Evolutionary conservation across 371 early-diverging fungal genomes (phyloP).

Genomic region (Apophysomyces variabilis): DNA sequence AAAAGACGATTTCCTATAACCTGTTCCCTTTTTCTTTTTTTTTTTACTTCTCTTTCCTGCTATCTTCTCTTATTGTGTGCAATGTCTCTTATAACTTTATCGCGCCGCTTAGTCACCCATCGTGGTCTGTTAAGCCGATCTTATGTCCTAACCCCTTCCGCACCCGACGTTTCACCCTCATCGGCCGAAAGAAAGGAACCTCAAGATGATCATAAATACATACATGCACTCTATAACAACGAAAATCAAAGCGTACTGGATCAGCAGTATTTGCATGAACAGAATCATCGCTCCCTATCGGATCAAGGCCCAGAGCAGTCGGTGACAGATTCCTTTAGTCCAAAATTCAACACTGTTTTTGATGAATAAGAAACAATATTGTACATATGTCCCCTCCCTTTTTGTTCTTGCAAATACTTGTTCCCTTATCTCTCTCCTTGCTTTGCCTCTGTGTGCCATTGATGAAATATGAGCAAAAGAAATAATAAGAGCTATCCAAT

Average conservation of each 20-base stretch:
- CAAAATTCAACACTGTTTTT: conserved; percentile 35
- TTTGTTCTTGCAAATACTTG: not conserved
- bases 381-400: not conserved
- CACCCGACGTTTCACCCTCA: not conserved
- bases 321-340: conserved; percentile 23
- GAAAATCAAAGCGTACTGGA: conserved; percentile 27
- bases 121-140: not conserved
- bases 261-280: conserved; percentile 13
- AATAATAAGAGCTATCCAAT: too few relatives aligned
- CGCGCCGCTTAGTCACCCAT: not conserved
- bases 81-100: not conserved
- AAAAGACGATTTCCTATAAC: too few relatives aligned
- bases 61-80: not conserved
- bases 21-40: too few relatives aligned
- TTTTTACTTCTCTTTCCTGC: not conserved
- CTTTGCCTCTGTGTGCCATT: not conserved
- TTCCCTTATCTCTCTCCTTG: not conserved
- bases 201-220: conserved; percentile 12
- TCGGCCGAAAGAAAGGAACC: conserved; percentile 1
- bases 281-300: conserved; percentile 19
- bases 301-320: conserved; percentile 9
- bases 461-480: not conserved
- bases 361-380: conserved; percentile 23
- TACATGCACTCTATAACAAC: conserved; percentile 30
- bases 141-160: conserved; percentile 16